Evolutionary conservation across 2,329 filamentous ascomycete genomes (phyloP).

Genomic region (Hymenotorrendiella dingleyae): DNA sequence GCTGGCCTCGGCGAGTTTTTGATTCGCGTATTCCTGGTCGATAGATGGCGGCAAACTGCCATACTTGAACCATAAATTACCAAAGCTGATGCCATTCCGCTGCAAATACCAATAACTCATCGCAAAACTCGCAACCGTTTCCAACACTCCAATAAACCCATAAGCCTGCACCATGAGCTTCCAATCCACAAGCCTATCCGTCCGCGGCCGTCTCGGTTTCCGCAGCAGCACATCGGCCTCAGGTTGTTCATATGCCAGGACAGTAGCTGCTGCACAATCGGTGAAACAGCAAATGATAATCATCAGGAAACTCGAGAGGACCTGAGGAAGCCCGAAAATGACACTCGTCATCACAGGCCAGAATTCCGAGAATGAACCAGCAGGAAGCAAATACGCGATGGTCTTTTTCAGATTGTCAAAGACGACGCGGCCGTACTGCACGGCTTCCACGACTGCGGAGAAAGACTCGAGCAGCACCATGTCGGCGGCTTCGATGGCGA

Average conservation of each 20-base stretch:
- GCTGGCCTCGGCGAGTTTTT: slow-evolving; percentile 35
- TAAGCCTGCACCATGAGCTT: slow-evolving; percentile 69
- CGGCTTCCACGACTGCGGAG: slow-evolving; percentile 44
- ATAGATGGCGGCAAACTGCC: slow-evolving; percentile 41
- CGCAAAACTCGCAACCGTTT: slow-evolving; percentile 54
- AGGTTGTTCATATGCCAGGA: slow-evolving; percentile 69
- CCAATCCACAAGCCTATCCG: slow-evolving; percentile 68
- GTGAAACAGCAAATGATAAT: slow-evolving; percentile 56
- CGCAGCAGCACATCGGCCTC: slow-evolving; percentile 70
- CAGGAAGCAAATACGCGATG: slow-evolving; percentile 49
- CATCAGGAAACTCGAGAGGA: slow-evolving; percentile 54
- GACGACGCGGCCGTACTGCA: slow-evolving; percentile 46
- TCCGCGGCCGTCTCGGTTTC: slow-evolving; percentile 60
- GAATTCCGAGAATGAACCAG: slow-evolving; percentile 55
- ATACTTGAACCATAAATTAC: slow-evolving; percentile 61
- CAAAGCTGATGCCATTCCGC: slow-evolving; percentile 59
- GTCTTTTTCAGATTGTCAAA: slow-evolving; percentile 53
- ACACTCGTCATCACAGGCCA: slow-evolving; percentile 59
- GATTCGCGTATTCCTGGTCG: slow-evolving; percentile 49
- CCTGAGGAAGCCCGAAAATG: slow-evolving; percentile 55
- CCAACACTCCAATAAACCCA: slow-evolving; percentile 59
- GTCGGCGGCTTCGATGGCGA: slow-evolving; percentile 54
- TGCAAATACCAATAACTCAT: slow-evolving; percentile 64
- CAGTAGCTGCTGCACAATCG: slow-evolving; percentile 67
- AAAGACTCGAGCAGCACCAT: slow-evolving; percentile 52